Conservation (phyloP, 345 rosid genomes). For the Citrus unshiu region DNA sequence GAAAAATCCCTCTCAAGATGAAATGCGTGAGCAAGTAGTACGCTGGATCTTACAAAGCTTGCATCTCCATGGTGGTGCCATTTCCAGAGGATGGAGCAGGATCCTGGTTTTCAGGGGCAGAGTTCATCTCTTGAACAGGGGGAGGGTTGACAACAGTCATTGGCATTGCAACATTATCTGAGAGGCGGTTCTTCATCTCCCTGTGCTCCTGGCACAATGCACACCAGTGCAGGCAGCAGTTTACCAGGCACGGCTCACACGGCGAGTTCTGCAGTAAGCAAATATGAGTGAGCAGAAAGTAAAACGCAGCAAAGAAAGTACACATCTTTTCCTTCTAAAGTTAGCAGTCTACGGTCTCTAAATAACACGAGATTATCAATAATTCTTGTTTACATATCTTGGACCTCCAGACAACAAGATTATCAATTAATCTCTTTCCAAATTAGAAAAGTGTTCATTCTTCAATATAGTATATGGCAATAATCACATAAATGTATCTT, state of each 20-base stretch:
- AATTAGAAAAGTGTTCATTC: not conserved
- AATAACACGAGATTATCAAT: not conserved
- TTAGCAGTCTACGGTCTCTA: not conserved
- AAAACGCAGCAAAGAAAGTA: not conserved
- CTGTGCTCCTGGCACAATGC: slow-evolving; percentile 86
- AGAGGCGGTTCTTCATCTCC: slow-evolving; percentile 77
- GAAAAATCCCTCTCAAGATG: not conserved
- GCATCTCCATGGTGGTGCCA: slow-evolving; percentile 56
- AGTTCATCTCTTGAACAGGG: slow-evolving; percentile 79
- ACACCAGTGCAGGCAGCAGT: slow-evolving; percentile 70
- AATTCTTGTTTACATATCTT: not conserved
- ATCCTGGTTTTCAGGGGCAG: slow-evolving; percentile 38
- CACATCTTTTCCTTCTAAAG: not conserved
- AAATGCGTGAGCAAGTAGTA: not conserved
- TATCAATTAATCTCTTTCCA: not conserved
- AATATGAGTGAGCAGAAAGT: slow-evolving; percentile 2
- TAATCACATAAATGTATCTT: not conserved
- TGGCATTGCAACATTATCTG: slow-evolving; percentile 75
- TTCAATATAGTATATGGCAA: not conserved
- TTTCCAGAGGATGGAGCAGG: slow-evolving; percentile 36
- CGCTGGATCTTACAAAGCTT: slow-evolving; percentile 31
- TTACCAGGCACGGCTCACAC: slow-evolving; percentile 76
- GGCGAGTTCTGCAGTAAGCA: slow-evolving; percentile 71
- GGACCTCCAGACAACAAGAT: not conserved
- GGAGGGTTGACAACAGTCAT: slow-evolving; percentile 92